phyloP scores from a whole-genome alignment of 2,329 filamentous ascomycete genomes.

The Penicillium sp. region DNA sequence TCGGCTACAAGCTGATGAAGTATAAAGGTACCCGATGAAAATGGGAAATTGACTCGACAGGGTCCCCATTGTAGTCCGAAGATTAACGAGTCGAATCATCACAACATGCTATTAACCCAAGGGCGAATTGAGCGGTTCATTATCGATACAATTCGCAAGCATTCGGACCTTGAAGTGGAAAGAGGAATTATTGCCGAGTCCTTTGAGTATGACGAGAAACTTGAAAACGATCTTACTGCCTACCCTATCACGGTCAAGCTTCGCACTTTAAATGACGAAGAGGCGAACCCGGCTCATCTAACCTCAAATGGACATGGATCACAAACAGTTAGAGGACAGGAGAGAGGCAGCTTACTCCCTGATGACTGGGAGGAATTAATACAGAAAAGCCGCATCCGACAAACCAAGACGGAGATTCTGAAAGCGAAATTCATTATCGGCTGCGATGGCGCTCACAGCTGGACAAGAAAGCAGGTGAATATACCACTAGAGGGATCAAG shows the following conservation, averaged over 20 bases:
- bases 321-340: constrained; percentile 57
- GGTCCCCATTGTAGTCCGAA: constrained; percentile 66
- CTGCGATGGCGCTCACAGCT: constrained; percentile 70
- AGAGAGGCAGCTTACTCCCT: constrained; percentile 61
- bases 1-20: constrained; percentile 1
- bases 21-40: constrained; percentile 43
- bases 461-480: constrained; percentile 63
- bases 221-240: constrained; percentile 51
- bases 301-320: neutral
- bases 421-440: constrained; percentile 69
- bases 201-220: constrained; percentile 58
- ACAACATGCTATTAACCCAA: constrained; percentile 71
- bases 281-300: constrained; percentile 58
- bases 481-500: constrained; percentile 61
- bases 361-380: constrained; percentile 63
- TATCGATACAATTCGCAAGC: constrained; percentile 62
- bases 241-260: constrained; percentile 67
- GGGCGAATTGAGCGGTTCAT: constrained; percentile 72
- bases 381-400: constrained; percentile 2
- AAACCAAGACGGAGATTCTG: constrained; percentile 45
- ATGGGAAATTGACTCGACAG: constrained; percentile 63
- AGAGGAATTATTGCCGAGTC: constrained; percentile 62
- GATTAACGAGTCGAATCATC: constrained; percentile 61
- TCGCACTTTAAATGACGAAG: constrained; percentile 61
- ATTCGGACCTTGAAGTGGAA: constrained; percentile 62